Conservation (phyloP, 1,284 basidiomycete species). For the Blastosporella zonata region DNA sequence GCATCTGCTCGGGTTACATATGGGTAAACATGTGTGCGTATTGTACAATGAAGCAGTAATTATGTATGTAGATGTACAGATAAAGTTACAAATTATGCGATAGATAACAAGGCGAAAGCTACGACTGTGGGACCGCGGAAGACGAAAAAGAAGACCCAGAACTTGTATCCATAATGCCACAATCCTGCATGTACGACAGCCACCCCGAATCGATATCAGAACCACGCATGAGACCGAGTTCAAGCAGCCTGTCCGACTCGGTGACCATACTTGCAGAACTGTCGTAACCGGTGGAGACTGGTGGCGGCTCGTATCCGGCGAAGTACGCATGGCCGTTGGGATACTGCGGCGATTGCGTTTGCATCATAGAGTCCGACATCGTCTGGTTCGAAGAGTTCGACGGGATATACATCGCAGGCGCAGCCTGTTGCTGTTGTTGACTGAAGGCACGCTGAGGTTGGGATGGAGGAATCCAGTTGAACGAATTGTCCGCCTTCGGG, state of each 20-base stretch:
- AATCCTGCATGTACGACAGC: conserved; percentile 43
- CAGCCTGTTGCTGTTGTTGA: conserved; percentile 5
- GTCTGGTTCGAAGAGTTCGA: neutral
- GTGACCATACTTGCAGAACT: conserved; percentile 5
- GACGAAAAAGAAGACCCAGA: conserved; percentile 9
- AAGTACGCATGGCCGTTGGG: neutral
- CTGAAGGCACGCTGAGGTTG: neutral
- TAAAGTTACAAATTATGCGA: conserved; percentile 3
- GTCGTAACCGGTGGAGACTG: neutral
- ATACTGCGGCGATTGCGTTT: neutral
- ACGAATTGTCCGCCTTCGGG: conserved; percentile 19
- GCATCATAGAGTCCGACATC: neutral
- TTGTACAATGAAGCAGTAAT: neutral
- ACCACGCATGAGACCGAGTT: conserved; percentile 39
- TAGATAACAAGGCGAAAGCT: conserved; percentile 6
- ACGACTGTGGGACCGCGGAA: conserved; percentile 3
- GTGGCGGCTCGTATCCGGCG: neutral
- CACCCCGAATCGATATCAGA: conserved; percentile 42
- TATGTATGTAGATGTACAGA: conserved; percentile 6
- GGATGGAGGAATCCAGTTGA: conserved; percentile 17
- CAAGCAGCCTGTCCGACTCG: conserved; percentile 29
- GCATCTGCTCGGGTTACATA: neutral
- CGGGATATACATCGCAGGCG: neutral
- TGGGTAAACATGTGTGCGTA: neutral
- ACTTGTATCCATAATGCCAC: conserved; percentile 37